A percentile compares a stretch with the other conserved stretches of the same genome.
Conservation (phyloP, 768 basidiomycete species). For the Suillus alpinus region DNA sequence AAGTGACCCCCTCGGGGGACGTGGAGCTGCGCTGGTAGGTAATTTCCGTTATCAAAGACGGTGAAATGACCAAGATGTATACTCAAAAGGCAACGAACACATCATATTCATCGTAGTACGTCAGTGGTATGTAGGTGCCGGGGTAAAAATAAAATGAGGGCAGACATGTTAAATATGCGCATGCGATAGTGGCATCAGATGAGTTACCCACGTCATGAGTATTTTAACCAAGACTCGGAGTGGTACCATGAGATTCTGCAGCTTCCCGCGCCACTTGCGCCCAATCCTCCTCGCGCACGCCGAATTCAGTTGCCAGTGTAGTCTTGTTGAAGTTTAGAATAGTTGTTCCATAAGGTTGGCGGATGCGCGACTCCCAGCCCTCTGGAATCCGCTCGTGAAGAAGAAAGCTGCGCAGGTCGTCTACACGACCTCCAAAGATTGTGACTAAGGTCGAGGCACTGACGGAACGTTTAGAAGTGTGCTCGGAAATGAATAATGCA, state of each 20-base stretch:
- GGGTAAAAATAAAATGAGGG: too few relatives aligned
- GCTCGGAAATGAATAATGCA: too few relatives aligned
- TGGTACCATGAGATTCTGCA: not conserved
- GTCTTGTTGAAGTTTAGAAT: slow-evolving; percentile 50
- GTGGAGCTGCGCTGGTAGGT: too few relatives aligned
- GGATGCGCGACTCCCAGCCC: slow-evolving; percentile 65
- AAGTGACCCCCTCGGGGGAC: too few relatives aligned
- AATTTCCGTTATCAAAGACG: too few relatives aligned
- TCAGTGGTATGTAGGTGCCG: too few relatives aligned
- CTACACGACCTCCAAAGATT: slow-evolving; percentile 63
- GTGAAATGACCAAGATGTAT: too few relatives aligned
- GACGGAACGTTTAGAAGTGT: not conserved
- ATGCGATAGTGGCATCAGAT: too few relatives aligned
- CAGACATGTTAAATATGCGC: too few relatives aligned
- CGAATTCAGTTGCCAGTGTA: not conserved
- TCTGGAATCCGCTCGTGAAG: slow-evolving; percentile 67
- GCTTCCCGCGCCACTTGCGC: not conserved
- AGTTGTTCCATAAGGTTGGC: slow-evolving; percentile 57
- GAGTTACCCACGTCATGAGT: not conserved
- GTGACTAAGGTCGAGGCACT: slow-evolving; percentile 68
- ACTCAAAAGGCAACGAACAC: too few relatives aligned
- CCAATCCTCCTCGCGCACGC: not conserved
- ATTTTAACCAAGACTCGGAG: not conserved
- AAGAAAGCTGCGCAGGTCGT: slow-evolving; percentile 53
- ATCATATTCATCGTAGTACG: too few relatives aligned